Percentiles rank a stretch among this genome's conserved stretches.
phyloP scores from a whole-genome alignment of 345 rosid genomes.

The Hibiscus syriacus region DNA sequence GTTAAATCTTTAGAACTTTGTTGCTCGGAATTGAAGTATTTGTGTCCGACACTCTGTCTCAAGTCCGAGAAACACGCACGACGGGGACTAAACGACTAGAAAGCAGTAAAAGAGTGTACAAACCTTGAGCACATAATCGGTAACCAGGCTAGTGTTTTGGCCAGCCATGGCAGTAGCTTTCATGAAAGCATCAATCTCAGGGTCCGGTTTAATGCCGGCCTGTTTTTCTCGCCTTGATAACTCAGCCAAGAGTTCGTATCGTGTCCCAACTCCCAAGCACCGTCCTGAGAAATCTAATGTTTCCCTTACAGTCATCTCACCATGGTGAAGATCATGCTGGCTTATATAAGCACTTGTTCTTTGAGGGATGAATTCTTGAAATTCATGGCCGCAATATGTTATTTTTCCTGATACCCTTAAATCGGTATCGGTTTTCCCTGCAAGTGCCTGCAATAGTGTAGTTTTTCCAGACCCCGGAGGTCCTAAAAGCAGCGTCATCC shows the following conservation, averaged over 20 bases:
- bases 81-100: background rate
- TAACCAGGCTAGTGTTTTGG: conserved; percentile 33
- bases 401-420: conserved; percentile 41
- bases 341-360: conserved; percentile 55
- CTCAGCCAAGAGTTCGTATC: conserved; percentile 42
- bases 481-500: conserved; percentile 57
- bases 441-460: conserved; percentile 41
- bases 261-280: conserved; percentile 47
- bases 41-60: background rate
- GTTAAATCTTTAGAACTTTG: background rate
- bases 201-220: conserved; percentile 47
- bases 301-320: conserved; percentile 64
- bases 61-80: background rate
- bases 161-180: conserved; percentile 48
- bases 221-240: conserved; percentile 42
- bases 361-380: conserved; percentile 47
- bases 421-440: no score
- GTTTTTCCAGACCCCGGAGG: no score
- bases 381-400: conserved; percentile 44
- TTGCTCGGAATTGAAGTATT: background rate
- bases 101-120: background rate
- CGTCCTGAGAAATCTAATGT: conserved; percentile 50
- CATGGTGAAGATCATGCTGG: conserved; percentile 57
- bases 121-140: conserved; percentile 60
- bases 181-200: conserved; percentile 62